phyloP scores from a whole-genome alignment of 352 stramenopile genomes.

The Phytophthora palmivora region DNA sequence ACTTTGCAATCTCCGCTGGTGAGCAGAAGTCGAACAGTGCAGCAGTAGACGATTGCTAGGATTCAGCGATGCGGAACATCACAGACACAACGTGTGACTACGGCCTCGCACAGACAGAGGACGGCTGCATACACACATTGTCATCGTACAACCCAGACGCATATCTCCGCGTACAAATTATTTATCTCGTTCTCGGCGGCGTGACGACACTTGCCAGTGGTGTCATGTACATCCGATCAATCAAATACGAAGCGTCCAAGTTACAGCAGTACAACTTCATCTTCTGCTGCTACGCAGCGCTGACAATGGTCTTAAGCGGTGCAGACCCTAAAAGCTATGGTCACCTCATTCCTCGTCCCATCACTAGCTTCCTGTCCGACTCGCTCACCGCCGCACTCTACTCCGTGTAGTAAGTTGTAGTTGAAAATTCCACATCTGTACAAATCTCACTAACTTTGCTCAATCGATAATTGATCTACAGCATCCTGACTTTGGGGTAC shows the following conservation, averaged over 20 bases:
- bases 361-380: slow-evolving; percentile 48
- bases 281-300: slow-evolving; percentile 43
- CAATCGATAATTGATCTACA: slow-evolving; percentile 12
- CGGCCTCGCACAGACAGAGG: slow-evolving; percentile 34
- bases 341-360: slow-evolving; percentile 42
- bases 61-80: slow-evolving; percentile 34
- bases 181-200: slow-evolving; percentile 38
- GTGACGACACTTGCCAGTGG: slow-evolving; percentile 30
- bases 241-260: slow-evolving; percentile 38
- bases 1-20: slow-evolving; percentile 29
- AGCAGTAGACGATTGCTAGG: background rate
- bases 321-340: slow-evolving; percentile 48
- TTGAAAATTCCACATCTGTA: background rate
- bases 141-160: slow-evolving; percentile 35
- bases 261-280: slow-evolving; percentile 51
- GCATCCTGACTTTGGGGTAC: slow-evolving; percentile 46
- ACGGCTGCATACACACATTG: slow-evolving; percentile 37
- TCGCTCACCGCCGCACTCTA: slow-evolving; percentile 52
- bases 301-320: slow-evolving; percentile 44
- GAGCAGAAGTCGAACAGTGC: slow-evolving; percentile 3
- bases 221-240: slow-evolving; percentile 39
- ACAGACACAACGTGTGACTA: slow-evolving; percentile 41
- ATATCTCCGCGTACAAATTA: slow-evolving; percentile 43
- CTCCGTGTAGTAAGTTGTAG: slow-evolving; percentile 48
- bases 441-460: slow-evolving; percentile 9